These are phyloP conservation scores for Onygenales sp. DNA, from an alignment of 2,329 filamentous ascomycete genomes.

Conservation along the genomic window DNA sequence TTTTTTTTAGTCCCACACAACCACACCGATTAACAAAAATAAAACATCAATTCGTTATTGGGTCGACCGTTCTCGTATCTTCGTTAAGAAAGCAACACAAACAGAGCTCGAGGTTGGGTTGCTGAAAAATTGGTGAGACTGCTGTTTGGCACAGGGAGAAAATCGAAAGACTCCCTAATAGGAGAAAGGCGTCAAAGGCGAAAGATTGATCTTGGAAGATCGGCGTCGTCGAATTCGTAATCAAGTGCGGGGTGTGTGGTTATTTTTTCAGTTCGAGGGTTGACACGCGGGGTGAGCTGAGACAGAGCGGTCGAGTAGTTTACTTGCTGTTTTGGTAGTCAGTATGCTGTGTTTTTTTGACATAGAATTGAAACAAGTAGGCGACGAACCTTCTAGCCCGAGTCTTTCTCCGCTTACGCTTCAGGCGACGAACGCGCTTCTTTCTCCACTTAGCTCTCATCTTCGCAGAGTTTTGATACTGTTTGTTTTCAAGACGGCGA, in stretches of 20 bases:
- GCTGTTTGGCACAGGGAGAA: too few species aligned
- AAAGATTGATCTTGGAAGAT: too few species aligned
- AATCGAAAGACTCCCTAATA: too few species aligned
- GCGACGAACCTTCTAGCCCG: conserved; percentile 81
- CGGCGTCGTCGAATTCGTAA: too few species aligned
- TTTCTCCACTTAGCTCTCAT: conserved; percentile 99
- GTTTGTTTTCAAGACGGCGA: neutral
- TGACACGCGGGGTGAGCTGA: conserved; percentile 28
- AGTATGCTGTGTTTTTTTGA: conserved; percentile 15
- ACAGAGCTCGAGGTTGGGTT: neutral
- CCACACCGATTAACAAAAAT: conserved; percentile 11
- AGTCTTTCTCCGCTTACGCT: conserved; percentile 99
- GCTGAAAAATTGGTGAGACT: neutral
- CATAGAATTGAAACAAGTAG: neutral
- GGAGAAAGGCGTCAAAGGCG: too few species aligned
- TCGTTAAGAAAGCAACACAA: neutral
- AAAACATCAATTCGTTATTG: neutral
- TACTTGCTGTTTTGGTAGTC: conserved; percentile 50
- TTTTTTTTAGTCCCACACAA: conserved; percentile 26
- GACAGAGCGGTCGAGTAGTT: conserved; percentile 51
- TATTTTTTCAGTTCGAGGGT: neutral
- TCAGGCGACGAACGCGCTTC: conserved; percentile 98
- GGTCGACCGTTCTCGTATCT: conserved; percentile 12
- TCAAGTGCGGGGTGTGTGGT: neutral
- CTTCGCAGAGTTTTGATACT: conserved; percentile 33